Conservation (phyloP, 768 basidiomycete genomes). For the Mycena rebaudengoi region DNA sequence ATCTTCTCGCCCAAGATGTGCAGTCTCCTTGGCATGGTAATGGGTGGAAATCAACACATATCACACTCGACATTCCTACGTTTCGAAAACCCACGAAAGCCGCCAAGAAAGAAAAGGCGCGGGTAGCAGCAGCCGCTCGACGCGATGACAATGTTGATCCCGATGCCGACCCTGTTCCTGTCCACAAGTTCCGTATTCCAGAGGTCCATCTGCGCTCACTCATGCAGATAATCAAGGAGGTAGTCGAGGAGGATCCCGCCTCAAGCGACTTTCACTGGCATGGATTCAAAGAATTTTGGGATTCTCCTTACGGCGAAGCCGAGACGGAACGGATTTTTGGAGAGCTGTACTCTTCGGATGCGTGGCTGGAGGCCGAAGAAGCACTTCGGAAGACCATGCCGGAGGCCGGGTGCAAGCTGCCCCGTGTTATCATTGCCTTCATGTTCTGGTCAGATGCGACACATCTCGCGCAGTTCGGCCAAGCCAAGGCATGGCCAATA, state of each 20-base stretch:
- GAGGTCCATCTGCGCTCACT: slow-evolving; percentile 32
- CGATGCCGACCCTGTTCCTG: slow-evolving; percentile 17
- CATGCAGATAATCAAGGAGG: slow-evolving; percentile 17
- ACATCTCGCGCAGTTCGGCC: slow-evolving; percentile 30
- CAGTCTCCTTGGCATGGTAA: slow-evolving; percentile 26
- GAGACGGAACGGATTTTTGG: slow-evolving; percentile 27
- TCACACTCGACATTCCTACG: slow-evolving; percentile 33
- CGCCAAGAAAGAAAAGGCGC: slow-evolving; percentile 9
- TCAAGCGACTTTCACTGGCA: slow-evolving; percentile 35
- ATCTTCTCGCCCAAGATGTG: slow-evolving; percentile 15
- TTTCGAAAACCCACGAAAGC: slow-evolving; percentile 31
- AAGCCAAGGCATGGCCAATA: slow-evolving; percentile 30
- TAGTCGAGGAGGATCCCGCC: slow-evolving; percentile 17
- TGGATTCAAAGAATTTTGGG: slow-evolving; percentile 37
- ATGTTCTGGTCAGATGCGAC: slow-evolving; percentile 33
- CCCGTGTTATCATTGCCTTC: slow-evolving; percentile 10
- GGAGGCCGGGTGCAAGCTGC: slow-evolving; percentile 30
- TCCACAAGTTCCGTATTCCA: slow-evolving; percentile 25
- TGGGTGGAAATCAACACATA: slow-evolving; percentile 31
- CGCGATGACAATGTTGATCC: slow-evolving; percentile 17
- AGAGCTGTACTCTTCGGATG: slow-evolving; percentile 33
- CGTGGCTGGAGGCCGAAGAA: slow-evolving; percentile 30
- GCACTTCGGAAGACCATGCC: slow-evolving; percentile 28
- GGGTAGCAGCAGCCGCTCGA: slow-evolving; percentile 9
- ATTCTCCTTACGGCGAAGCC: not conserved